A percentile compares a stretch with the other conserved stretches of the same genome.
Evolutionary conservation across 805 yeast species (phyloP).

Genomic region (Wickerhamomyces alni): DNA sequence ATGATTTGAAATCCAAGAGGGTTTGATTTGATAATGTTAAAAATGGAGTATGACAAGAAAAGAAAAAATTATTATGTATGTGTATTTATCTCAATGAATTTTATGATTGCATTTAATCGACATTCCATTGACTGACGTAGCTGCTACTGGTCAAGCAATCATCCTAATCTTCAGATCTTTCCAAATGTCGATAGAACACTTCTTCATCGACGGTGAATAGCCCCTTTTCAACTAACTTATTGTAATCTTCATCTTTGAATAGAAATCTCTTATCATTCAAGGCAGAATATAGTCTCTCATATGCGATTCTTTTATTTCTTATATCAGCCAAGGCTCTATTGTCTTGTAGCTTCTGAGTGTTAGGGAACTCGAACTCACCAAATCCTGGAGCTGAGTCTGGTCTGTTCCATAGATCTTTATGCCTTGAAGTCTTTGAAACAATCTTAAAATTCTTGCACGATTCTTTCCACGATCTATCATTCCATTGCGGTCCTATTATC

Average conservation of each 20-base stretch:
- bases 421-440: conserved; percentile 19
- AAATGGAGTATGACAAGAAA: too few species aligned
- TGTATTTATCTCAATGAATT: background rate
- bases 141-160: too few species aligned
- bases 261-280: conserved; percentile 35
- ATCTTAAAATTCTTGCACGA: conserved; percentile 9
- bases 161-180: background rate
- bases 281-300: conserved; percentile 39
- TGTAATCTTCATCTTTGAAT: conserved; percentile 37
- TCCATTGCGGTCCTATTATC: conserved; percentile 26
- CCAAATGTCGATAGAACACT: background rate
- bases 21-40: too few species aligned
- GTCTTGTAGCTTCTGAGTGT: conserved; percentile 41
- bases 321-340: conserved; percentile 31
- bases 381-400: conserved; percentile 53
- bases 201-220: conserved; percentile 26
- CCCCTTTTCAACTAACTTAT: conserved; percentile 29
- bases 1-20: conserved; percentile 19
- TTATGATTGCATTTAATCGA: background rate
- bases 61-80: background rate
- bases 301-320: conserved; percentile 33
- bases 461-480: conserved; percentile 4
- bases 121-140: too few species aligned
- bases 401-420: conserved; percentile 23
- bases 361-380: conserved; percentile 54